Conservation (phyloP, 176 grass and related monocot species). For the Bonia amplexicaulis region DNA sequence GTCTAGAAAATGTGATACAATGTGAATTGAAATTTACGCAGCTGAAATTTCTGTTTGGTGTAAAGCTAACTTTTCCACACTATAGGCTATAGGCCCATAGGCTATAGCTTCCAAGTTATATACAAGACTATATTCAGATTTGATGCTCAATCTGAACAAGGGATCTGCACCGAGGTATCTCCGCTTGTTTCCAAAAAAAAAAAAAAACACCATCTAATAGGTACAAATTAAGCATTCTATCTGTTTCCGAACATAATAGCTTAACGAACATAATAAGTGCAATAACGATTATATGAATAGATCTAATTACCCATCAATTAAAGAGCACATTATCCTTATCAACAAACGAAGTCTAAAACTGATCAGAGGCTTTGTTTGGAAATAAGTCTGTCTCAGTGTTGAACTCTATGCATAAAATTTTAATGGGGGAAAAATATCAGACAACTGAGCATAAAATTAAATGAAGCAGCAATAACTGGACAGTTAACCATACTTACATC, state of each 20-base stretch:
- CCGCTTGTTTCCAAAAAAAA: background rate
- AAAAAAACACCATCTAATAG: background rate
- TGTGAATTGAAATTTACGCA: background rate
- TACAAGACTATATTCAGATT: background rate
- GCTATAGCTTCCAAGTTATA: background rate
- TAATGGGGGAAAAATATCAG: background rate
- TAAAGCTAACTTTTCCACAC: background rate
- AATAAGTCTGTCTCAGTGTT: background rate
- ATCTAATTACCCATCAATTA: background rate
- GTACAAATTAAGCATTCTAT: background rate
- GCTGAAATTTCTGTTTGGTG: background rate
- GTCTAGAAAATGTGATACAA: background rate
- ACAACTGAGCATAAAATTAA: background rate
- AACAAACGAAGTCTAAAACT: background rate
- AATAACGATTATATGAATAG: background rate
- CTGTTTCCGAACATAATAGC: background rate
- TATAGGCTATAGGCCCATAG: background rate
- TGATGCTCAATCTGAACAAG: background rate
- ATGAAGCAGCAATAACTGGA: background rate
- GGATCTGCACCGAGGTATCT: background rate
- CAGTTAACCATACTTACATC: constrained; percentile 44
- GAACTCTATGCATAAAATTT: background rate
- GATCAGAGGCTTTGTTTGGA: background rate
- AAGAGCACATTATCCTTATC: background rate
- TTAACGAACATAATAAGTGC: background rate